Evolutionary conservation across 495 filamentous ascomycete species (phyloP), one percentile per base, ranked within the genome.

Genomic region (Penicillium waksmanii): DNA sequence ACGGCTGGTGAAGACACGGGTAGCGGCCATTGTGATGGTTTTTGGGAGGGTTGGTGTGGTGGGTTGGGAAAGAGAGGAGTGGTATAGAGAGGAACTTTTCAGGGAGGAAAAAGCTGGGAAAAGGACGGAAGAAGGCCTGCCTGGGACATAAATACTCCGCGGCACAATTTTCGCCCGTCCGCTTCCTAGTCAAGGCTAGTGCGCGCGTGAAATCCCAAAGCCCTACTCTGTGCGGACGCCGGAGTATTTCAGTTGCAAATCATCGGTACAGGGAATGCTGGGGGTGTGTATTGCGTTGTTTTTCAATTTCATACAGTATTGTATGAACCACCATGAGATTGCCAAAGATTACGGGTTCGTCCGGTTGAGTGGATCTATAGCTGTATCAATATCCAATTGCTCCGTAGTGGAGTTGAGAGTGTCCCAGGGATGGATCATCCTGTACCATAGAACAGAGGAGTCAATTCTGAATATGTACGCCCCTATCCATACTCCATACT

Each of bases 1-100:
- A 66, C 85, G 83, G 63, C 84, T 83, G 67, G 85, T 84, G 72
- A 90, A 86, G 73, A 89, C 82, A 78, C 87, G 86, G 75, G 85
- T 27, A 27, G 46, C 79, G 77, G 87, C 84, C 87, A 90, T 90
- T 87, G 82, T 87, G 81, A 82, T 73, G 74, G 75, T 71, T 73
- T 70, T 58, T 56, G 51, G 61, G 53, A 54, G 47, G 51, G 51
- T 23, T 23, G 18, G 51, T 55, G 51, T 56, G 64, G 57, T 59
- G 40, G 63, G 56, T 36, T 55, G 49, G 48, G 60, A 53, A 63
- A 67, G 63, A 66, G 65, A 67, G 57, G 63, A 63, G 64, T 65
- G 51, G 60, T 64, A 66, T 57, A 60, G 54, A 62, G 47, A 58
- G 66, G 67, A 68, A 71, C 65, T 71, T 73, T 71, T 71, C 65